Evolutionary conservation across 148 eudicot species (phyloP), one percentile per base, ranked within the genome.

Genomic region (Dysphania ambrosioides): DNA sequence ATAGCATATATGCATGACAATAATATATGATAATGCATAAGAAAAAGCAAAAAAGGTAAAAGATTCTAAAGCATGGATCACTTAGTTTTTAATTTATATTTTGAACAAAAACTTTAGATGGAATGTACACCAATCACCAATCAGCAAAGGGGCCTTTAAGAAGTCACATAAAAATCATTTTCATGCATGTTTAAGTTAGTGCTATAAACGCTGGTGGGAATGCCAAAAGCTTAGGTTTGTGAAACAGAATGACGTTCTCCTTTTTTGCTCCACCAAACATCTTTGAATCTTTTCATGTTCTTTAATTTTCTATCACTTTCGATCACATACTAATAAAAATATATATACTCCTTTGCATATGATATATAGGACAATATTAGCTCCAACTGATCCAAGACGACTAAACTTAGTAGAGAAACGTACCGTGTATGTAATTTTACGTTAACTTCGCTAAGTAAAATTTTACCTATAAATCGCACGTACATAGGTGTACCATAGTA

Each of bases 121-220:
- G 63, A 7, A 21, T 30, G 40, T 44, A 11, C 9, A 38, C 31
- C 63, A 27, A 53, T 75, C n/a, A n/a, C n/a, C n/a, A n/a, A n/a
- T n/a, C n/a, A n/a, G n/a, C n/a, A n/a, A n/a, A n/a, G n/a, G 23
- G 27, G 10, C 3, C 18, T 26, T 66, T 66, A 40, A 70, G 19
- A 40, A 34, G 47, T 27, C 38, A 78, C 40, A 23, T 8, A 72
- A 23, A 35, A 40, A 27, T 53, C 60, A 63, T 31, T 41, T 11
- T 59, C 41, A 31, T n/a, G 2, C 9, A n/a, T n/a, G n/a, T n/a
- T n/a, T n/a, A n/a, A n/a, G n/a, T 59, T 55, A 72, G 75, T 72
- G 76, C 57, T 38, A 29, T 72, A 65, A 55, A 78, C 56, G 67
- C 72, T 65, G 75, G 72, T 72, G 4, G n/a, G n/a, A 31, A 31